Percentiles rank a stretch among this genome's conserved stretches.
These are phyloP conservation scores for Aspergillus nidulans DNA, from an alignment of 495 filamentous ascomycete genomes.

Conservation along the genomic window DNA sequence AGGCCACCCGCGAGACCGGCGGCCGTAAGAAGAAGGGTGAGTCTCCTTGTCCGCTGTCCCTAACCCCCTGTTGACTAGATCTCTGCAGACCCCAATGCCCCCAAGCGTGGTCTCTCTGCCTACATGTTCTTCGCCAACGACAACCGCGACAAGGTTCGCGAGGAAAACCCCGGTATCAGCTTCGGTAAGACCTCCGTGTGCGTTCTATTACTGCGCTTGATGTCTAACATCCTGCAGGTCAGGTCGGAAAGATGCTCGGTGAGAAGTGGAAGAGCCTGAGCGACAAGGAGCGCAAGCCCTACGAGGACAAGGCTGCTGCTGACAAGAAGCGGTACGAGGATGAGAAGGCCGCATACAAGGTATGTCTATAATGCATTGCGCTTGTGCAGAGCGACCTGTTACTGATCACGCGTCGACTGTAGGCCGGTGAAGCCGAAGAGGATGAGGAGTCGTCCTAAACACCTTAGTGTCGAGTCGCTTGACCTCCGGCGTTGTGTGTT, in stretches of 20 bases:
- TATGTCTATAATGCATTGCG: slow-evolving; percentile 37
- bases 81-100: slow-evolving; percentile 84
- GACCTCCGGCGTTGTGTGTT: slow-evolving; percentile 29
- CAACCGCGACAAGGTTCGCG: slow-evolving; percentile 93
- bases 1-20: slow-evolving; percentile 28
- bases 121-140: slow-evolving; percentile 99
- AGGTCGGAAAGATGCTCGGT: slow-evolving; percentile 95
- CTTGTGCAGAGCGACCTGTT: not conserved
- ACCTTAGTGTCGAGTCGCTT: slow-evolving; percentile 21
- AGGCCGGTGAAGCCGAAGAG: slow-evolving; percentile 36
- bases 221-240: slow-evolving; percentile 50
- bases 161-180: slow-evolving; percentile 96
- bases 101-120: slow-evolving; percentile 97
- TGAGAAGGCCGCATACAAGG: slow-evolving; percentile 90
- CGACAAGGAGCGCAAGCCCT: slow-evolving; percentile 84
- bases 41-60: slow-evolving; percentile 14
- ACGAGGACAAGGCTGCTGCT: slow-evolving; percentile 88
- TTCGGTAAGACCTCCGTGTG: slow-evolving; percentile 64
- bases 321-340: slow-evolving; percentile 99
- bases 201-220: slow-evolving; percentile 11
- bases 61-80: slow-evolving; percentile 5
- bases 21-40: slow-evolving; percentile 83
- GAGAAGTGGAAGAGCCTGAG: slow-evolving; percentile 95
- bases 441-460: slow-evolving; percentile 52
- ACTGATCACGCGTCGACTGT: not conserved